A percentile compares a stretch with the other conserved stretches of the same genome.
These are phyloP conservation scores for Moniliella sp. DNA, from an alignment of 1,284 basidiomycete genomes.

Conservation along the genomic window DNA sequence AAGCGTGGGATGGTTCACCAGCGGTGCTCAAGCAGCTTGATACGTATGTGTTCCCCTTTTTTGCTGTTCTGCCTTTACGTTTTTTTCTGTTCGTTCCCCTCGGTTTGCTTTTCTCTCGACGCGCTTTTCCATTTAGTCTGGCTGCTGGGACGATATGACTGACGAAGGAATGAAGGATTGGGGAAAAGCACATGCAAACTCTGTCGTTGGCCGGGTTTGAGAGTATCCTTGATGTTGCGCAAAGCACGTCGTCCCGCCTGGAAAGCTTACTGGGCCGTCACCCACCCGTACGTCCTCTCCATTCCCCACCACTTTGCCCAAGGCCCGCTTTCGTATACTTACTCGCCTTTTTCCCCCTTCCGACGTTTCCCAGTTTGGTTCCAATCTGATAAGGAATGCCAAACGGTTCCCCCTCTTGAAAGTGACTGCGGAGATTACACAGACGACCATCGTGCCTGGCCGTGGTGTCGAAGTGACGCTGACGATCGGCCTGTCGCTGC, in stretches of 20 bases:
- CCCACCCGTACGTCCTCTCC: no score
- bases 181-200: no score
- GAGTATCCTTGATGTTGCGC: slow-evolving; percentile 7
- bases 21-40: slow-evolving; percentile 56
- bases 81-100: no score
- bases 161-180: slow-evolving; percentile 5
- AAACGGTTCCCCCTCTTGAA: slow-evolving; percentile 1
- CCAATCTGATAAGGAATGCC: slow-evolving; percentile 1
- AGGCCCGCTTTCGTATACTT: no score
- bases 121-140: slow-evolving; percentile 7
- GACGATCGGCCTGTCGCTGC: background rate
- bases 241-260: slow-evolving; percentile 6
- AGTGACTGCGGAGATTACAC: no score
- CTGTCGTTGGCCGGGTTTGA: slow-evolving; percentile 11
- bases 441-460: background rate
- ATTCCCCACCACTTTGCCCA: no score
- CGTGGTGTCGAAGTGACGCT: background rate
- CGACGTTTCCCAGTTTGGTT: background rate
- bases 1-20: slow-evolving; percentile 65
- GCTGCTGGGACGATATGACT: slow-evolving; percentile 5
- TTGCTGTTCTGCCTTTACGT: slow-evolving; percentile 7
- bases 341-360: background rate
- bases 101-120: no score
- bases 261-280: no score
- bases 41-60: slow-evolving; percentile 25